phyloP scores from a whole-genome alignment of 192 early-diverging fungal species.

The Coemansia sp. region DNA sequence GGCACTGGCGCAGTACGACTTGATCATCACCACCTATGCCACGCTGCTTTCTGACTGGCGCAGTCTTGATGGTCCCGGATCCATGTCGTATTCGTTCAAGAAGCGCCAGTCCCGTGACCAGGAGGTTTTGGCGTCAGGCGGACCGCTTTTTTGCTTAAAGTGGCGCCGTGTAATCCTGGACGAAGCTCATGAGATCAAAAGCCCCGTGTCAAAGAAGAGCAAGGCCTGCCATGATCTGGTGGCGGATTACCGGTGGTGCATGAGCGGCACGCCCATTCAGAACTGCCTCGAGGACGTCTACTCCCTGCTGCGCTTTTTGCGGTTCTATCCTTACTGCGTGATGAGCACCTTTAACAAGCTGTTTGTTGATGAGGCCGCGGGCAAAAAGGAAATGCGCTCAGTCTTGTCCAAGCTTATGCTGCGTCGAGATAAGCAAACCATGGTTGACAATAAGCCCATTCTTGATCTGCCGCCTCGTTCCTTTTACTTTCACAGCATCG shows the following conservation, averaged over 20 bases:
- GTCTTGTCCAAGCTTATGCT: slow-evolving; percentile 60
- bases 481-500: slow-evolving; percentile 27
- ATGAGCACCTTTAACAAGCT: slow-evolving; percentile 47
- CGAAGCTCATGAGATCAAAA: slow-evolving; percentile 67
- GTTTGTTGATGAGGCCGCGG: slow-evolving; percentile 49
- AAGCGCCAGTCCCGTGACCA: slow-evolving; percentile 7
- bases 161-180: slow-evolving; percentile 57
- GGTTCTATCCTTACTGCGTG: slow-evolving; percentile 56
- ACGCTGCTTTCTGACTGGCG: slow-evolving; percentile 26
- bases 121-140: neutral
- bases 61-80: no score
- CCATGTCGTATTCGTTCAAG: neutral
- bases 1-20: slow-evolving; percentile 47
- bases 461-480: slow-evolving; percentile 55
- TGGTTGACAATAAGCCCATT: slow-evolving; percentile 61
- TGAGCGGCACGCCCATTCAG: slow-evolving; percentile 65
- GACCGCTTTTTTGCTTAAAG: slow-evolving; percentile 36
- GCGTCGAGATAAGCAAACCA: slow-evolving; percentile 64
- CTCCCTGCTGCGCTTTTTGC: slow-evolving; percentile 63
- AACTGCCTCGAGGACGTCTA: slow-evolving; percentile 70
- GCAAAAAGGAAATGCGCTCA: slow-evolving; percentile 17
- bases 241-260: slow-evolving; percentile 58
- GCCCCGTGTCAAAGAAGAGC: slow-evolving; percentile 44
- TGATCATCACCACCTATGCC: slow-evolving; percentile 53
- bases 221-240: slow-evolving; percentile 48